Evolutionary conservation across 345 rosid species (phyloP), one percentile per base, ranked within the genome.

Genomic region (Syzygium oleosum): DNA sequence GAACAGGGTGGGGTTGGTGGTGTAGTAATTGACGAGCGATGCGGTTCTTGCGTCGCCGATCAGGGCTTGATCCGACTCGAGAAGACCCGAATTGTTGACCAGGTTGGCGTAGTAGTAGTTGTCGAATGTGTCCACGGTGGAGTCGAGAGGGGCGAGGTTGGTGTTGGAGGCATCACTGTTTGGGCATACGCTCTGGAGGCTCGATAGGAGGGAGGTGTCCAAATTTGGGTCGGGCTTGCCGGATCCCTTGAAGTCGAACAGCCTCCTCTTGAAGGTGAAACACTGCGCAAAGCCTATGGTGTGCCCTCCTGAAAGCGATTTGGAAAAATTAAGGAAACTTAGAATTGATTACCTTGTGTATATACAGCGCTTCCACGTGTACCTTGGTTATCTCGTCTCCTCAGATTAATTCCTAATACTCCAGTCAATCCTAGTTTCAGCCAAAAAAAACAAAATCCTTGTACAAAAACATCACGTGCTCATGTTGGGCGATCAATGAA

Each of bases 201-300:
- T 89, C 43, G 89, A 52, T 53, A 92, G 90, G 3, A 92, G 86
- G 61, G 96, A 95, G 51, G 95, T 80, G 49, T 92, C 96, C 51
- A 89, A 88, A 8, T 80, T 41, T 0, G 98, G 98, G 87, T 97
- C 98, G 52, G 98, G 97, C 63, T 92, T 93, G 56, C 99, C 97
- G 1, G 96, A 89, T 61, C 97, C 96, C 34, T 89, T 89, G 92
- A 93, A 97, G 92, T 96, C 52, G 91, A 92, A 96, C 19, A 97
- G 93, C 89, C 98, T 92, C 65, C 91, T 91, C 93, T 97, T 97
- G 95, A 97, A 92, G 68, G 94, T 87, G 89, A 96, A 93, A 88
- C 98, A 97, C 80, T 96, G 99, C 23, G 99, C 99, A 92, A 88
- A 94, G 21, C 99, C 99, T 88, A 97, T 88, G 29, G 99, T 97